Base-by-base conservation (phyloP, 2,329 filamentous ascomycete genomes). In the Beauveria bassiana region DNA sequence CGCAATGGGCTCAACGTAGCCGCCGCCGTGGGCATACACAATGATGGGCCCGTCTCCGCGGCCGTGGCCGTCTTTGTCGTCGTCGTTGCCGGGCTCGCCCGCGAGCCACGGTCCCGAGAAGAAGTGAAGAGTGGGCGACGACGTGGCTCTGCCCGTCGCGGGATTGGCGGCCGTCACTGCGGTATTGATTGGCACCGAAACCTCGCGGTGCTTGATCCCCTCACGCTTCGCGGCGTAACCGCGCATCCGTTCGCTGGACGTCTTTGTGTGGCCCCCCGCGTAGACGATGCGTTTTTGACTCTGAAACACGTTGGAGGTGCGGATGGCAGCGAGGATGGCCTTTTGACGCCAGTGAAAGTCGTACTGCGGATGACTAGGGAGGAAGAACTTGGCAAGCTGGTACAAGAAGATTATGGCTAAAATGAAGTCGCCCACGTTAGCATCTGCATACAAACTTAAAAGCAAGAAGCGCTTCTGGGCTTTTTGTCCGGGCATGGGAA, bases 11-110 rank as follows among this genome's bases (percentile, higher is more conserved):
- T 66, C 63, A 18, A 66, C 63, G 46, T 65, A 69, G 22, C 66
- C 68, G 38, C 67, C 68, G 42, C 68, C 67, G 34, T 69, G 66
- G 26, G 66, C 58, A 50, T 69, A 69, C 2, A 67, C 18, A 5
- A 69, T 40, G 1, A 65, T 65, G 0, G 63, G 60, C 22, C 53
- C 40, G 10, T 12, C 24, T 6, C 22, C 9, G 50, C 10, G 2
- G 18, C 2, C 49, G 26, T 16, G 31, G 31, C 10, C 34, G 31
- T 34, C 31, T 34, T 38, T 8, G 5, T 8, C 20, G 12, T 47
- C 22, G 1, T 9, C 5, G 45, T 5, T 24, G 46, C 14, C 22
- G 1, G 7, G 9, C 16, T 10, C 47, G 47, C 28, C 49, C 5
- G 61, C 61, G 1, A 53, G 47, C 22, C 40, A 38, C 18, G 38